Base-by-base conservation (phyloP, 352 stramenopile genomes). In the Peronospora tabacina region DNA sequence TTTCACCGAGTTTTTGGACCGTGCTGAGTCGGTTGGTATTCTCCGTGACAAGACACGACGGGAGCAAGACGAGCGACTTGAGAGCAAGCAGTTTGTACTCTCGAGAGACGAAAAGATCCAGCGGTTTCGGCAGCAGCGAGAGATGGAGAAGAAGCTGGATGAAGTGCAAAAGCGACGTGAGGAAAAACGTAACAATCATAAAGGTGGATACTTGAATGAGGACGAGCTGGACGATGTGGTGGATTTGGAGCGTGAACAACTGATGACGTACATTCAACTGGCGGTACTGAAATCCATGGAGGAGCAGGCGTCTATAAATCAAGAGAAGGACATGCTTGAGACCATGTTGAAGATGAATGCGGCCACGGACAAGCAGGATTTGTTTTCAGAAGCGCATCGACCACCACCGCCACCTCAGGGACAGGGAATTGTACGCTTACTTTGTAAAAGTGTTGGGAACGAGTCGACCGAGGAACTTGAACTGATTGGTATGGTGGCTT, bases 271-370 rank as follows among this genome's bases (percentile, higher is more conserved):
- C 52, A 82, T 89, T 39, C 66, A 92, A 43, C 54, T 92, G 37
- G 57, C 74, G 0, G 74, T 90, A 11, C 43, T 90, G 43, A 92
- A 89, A 62, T 64, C 63, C 33, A 83, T 90, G 66, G 79, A 89
- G 17, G 81, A 92, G 33, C 81, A 92, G 56, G 58, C 64, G 8
- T 66, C 72, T 5, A 69, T 89, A 19, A 82, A 85, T 44, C 76
- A 85, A 61, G 81, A 92, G 49, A 81, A 68, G 10, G 77, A 86
- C 20, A 90, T 92, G 78, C 68, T 92, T n/a, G 81, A 92, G 61
- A 87, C 66, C 19, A 92, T 92, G 78, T 48, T 87, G 38, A 80
- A 79, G 64, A 87, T 88, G 72, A 85, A 91, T 55, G 71, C 63
- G 13, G 58, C 66, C 38, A 73, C 53, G 10, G 56, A 74, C 7